Base-by-base conservation (phyloP, 345 rosid species). In the Cochlearia excelsa region DNA sequence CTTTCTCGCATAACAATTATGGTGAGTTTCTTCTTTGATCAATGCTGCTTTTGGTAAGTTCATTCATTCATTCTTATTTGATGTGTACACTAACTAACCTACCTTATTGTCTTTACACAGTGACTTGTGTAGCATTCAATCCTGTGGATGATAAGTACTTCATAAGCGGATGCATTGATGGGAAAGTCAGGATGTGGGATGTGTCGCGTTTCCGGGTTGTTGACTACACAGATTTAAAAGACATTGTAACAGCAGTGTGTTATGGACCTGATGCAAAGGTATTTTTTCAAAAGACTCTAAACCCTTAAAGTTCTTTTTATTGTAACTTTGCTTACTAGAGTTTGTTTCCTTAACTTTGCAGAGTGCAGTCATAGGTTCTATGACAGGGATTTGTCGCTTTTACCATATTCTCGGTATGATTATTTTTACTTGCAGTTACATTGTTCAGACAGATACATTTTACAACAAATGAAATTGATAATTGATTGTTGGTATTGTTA, bases 181-280 rank as follows among this genome's bases (percentile, higher is more conserved):
- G 87, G 59, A 84, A 80, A 77, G 85, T 85, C 61, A 85, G 96
- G 10, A 81, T 85, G 50, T 88, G 96, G 96, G 80, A 84, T 73
- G 80, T 81, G 59, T 39, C 62, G 29, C 52, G 55, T 45, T 74
- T 81, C 26, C 75, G 51, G 59, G 90, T 88, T 53, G 82, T 82
- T 48, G 84, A 81, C 73, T 85, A 82, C 61, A 69, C 77, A 1
- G 81, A 79, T 57, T 58, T 76, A 39, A 78, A 78, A 63, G 90
- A 85, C 59, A 84, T 84, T 56, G 83, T 88, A 8, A 80, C 96
- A 34, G 90, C 96, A 23, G 80, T 82, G 31, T 71, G 82, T 52
- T 85, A 78, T 58, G 77, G 58, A 50, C 82, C 90, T 16, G 75
- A 76, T 67, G 93, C 81, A 68, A 82, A 82, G 85, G 88, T 87